A percentile compares a stretch with the other conserved stretches of the same genome.
These are phyloP conservation scores for Pharnaceum exiguum DNA, from an alignment of 148 eudicot genomes.

Conservation along the genomic window DNA sequence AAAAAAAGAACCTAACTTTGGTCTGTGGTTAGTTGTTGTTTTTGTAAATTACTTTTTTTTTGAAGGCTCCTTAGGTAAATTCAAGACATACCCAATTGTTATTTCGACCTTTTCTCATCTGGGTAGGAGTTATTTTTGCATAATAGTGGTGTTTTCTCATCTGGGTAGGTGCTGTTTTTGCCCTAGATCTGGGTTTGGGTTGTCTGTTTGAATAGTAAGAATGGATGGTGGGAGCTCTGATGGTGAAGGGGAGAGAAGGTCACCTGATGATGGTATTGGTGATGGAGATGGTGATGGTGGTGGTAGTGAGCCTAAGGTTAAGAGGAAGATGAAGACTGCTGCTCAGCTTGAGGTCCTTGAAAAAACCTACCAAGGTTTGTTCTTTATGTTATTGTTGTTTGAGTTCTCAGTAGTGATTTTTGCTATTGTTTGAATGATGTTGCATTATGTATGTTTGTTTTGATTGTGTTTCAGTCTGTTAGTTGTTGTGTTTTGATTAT, in stretches of 20 bases:
- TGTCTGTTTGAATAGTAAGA: slow-evolving; percentile 1
- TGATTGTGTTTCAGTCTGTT: too few relatives aligned
- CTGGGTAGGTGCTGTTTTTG: slow-evolving; percentile 18
- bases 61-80: slow-evolving; percentile 7
- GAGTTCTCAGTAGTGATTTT: neutral
- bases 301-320: slow-evolving; percentile 47
- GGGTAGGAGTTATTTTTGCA: slow-evolving; percentile 20
- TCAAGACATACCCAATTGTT: slow-evolving; percentile 13
- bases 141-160: too few relatives aligned
- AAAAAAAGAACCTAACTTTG: slow-evolving; percentile 25
- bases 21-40: neutral
- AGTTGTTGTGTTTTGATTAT: too few relatives aligned
- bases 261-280: slow-evolving; percentile 35
- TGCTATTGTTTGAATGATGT: neutral
- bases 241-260: slow-evolving; percentile 39
- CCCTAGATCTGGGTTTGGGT: slow-evolving; percentile 29
- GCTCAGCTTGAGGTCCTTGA: slow-evolving; percentile 77
- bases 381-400: neutral
- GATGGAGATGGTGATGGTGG: slow-evolving; percentile 18
- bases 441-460: too few relatives aligned
- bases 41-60: neutral
- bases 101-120: slow-evolving; percentile 11
- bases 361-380: slow-evolving; percentile 66
- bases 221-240: slow-evolving; percentile 54
- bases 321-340: slow-evolving; percentile 92